These are phyloP conservation scores for Candida pseudoglaebosa DNA, from an alignment of 805 yeast species.

Conservation along the genomic window DNA sequence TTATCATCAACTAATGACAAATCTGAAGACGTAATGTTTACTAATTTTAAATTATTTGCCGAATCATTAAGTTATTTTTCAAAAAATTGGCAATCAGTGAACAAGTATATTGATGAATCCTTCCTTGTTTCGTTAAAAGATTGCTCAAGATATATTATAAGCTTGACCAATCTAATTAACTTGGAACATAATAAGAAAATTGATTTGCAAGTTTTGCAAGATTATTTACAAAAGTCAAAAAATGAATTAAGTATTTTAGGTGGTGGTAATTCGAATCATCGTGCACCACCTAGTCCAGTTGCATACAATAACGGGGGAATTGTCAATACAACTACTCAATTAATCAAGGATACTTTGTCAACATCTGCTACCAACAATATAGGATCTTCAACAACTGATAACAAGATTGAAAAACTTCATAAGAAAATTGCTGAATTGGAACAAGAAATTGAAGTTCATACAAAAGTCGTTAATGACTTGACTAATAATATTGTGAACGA, in stretches of 20 bases:
- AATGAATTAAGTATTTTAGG: slow-evolving; percentile 49
- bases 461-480: slow-evolving; percentile 42
- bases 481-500: slow-evolving; percentile 44
- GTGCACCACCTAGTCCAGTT: slow-evolving; percentile 32
- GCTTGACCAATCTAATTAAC: slow-evolving; percentile 57
- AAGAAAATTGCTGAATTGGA: slow-evolving; percentile 41
- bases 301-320: slow-evolving; percentile 23
- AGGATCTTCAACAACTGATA: slow-evolving; percentile 40
- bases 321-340: slow-evolving; percentile 39
- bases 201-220: slow-evolving; percentile 82
- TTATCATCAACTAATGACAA: slow-evolving; percentile 3
- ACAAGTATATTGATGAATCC: slow-evolving; percentile 63
- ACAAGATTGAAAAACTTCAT: slow-evolving; percentile 41
- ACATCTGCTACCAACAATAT: slow-evolving; percentile 42
- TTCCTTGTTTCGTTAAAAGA: slow-evolving; percentile 82
- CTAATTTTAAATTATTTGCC: slow-evolving; percentile 34
- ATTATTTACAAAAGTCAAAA: slow-evolving; percentile 68
- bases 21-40: slow-evolving; percentile 15
- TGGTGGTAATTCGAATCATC: slow-evolving; percentile 12
- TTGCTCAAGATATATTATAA: slow-evolving; percentile 64
- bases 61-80: slow-evolving; percentile 33
- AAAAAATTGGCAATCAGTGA: slow-evolving; percentile 39
- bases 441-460: slow-evolving; percentile 40
- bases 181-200: slow-evolving; percentile 87
- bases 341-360: slow-evolving; percentile 48